These are phyloP conservation scores for Paramecium sexaurelia DNA, from an alignment of 73 alveolate species.

Conservation along the genomic window DNA sequence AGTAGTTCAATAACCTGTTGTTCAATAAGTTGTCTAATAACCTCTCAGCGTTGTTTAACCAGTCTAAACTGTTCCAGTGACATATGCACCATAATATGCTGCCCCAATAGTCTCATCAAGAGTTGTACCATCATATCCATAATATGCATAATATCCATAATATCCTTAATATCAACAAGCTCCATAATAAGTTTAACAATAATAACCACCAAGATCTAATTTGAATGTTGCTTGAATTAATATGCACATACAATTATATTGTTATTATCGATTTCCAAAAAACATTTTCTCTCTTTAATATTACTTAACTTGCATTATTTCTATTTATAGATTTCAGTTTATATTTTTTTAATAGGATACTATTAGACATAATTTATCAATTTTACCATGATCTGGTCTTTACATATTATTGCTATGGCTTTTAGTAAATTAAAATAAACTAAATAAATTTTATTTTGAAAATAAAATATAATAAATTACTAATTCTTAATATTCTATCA, in stretches of 20 bases:
- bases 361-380: too few relatives aligned
- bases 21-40: background rate
- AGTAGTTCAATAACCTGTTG: background rate
- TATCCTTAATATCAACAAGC: background rate
- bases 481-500: too few relatives aligned
- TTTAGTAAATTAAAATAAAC: too few relatives aligned
- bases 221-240: background rate
- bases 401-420: too few relatives aligned
- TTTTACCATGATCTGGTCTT: too few relatives aligned
- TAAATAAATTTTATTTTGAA: too few relatives aligned
- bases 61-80: conserved; percentile 10
- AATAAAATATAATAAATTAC: too few relatives aligned
- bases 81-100: conserved; percentile 10
- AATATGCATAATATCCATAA: background rate
- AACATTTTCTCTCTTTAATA: background rate
- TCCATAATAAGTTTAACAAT: background rate
- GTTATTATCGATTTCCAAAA: background rate
- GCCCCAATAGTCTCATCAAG: conserved; percentile 35
- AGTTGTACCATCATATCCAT: conserved; percentile 28
- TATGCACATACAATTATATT: background rate
- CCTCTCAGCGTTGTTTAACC: conserved; percentile 27
- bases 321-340: background rate
- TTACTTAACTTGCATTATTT: too few relatives aligned
- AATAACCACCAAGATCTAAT: conserved; percentile 23
- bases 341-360: too few relatives aligned